Base-by-base conservation (phyloP, 768 basidiomycete genomes). In the Lentinula guzmanii region DNA sequence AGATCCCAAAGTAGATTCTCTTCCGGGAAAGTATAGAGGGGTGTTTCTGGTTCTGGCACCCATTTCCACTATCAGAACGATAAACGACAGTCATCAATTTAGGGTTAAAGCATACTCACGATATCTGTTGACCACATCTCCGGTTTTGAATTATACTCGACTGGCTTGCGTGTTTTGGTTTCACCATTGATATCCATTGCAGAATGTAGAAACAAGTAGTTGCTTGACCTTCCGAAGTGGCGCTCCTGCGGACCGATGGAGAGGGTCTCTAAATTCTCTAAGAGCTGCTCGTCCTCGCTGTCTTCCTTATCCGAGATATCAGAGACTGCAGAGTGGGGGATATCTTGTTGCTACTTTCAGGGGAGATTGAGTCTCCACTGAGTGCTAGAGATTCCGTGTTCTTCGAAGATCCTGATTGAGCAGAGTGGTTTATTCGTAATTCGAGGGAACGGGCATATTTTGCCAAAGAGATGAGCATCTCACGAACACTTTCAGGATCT, bases 1-100 rank as follows among this genome's bases (percentile, higher is more conserved):
- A 88, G 72, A 1, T 55, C 45, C 10, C 61, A 58, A 13, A 75
- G 72, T 21, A 87, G 70, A 35, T 78, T 76, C 3, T 66, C 55
- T 1, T 71, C 66, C 0, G 77, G 77, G 46, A 78, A 78, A 16
- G 28, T 50, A 28, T 52, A 50, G 18, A 9, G 10, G 7, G 51
- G 50, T 31, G 50, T n/a, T 35, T 52, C 18, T 3, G 31, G 35
- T n/a, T 52, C 59, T 37, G 59, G 51, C 24, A 33, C 28, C 39
- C 41, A 50, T 35, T 60, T 51, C 51, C 51, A 60, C 59, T 60
- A 28, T 4, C 16, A 35, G 16, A 28, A 13, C 13, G 21, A 8
- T 21, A 8, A 3, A 9, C n/a, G 16, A 1, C 13, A 9, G 33
- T 4, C 33, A 16, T 0, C 28, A 28, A 28, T 28, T 28, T 28